These are phyloP conservation scores for Sugiyamaella neomexicana DNA, from an alignment of 1,139 yeast genomes.

Conservation along the genomic window DNA sequence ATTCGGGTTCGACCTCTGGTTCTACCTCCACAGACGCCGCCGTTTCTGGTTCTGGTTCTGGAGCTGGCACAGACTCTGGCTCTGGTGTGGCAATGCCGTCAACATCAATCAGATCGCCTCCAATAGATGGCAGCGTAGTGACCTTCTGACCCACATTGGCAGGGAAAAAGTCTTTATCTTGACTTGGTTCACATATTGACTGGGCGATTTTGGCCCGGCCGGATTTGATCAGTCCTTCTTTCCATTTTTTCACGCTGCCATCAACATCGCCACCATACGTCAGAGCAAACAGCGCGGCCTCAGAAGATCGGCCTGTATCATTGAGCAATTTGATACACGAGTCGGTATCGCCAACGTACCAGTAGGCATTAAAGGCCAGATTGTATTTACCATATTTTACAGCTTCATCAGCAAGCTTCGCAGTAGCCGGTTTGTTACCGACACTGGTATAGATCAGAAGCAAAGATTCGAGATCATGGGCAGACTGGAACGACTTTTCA, in stretches of 20 bases:
- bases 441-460: slow-evolving; percentile 81
- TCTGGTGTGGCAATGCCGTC: slow-evolving; percentile 26
- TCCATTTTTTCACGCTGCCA: slow-evolving; percentile 64
- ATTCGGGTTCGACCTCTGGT: slow-evolving; percentile 14
- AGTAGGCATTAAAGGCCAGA: slow-evolving; percentile 87
- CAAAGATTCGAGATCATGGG: slow-evolving; percentile 79
- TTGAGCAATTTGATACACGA: slow-evolving; percentile 67
- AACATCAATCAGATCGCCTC: slow-evolving; percentile 34
- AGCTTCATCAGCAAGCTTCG: slow-evolving; percentile 59
- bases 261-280: slow-evolving; percentile 64
- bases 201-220: slow-evolving; percentile 63
- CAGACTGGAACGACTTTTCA: slow-evolving; percentile 73
- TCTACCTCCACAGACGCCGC: slow-evolving; percentile 21
- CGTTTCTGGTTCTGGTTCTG: slow-evolving; percentile 23
- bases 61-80: slow-evolving; percentile 15
- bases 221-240: slow-evolving; percentile 49
- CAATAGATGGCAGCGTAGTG: slow-evolving; percentile 30
- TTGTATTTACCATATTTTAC: slow-evolving; percentile 75
- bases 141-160: slow-evolving; percentile 34
- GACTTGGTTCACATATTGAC: slow-evolving; percentile 34
- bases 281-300: slow-evolving; percentile 78
- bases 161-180: slow-evolving; percentile 37
- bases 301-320: slow-evolving; percentile 71
- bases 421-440: slow-evolving; percentile 62
- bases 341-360: slow-evolving; percentile 75